A percentile compares a stretch with the other conserved stretches of the same genome.
Evolutionary conservation across 2,329 filamentous ascomycete genomes (phyloP).

Genomic region (Cladophialophora bantiana): DNA sequence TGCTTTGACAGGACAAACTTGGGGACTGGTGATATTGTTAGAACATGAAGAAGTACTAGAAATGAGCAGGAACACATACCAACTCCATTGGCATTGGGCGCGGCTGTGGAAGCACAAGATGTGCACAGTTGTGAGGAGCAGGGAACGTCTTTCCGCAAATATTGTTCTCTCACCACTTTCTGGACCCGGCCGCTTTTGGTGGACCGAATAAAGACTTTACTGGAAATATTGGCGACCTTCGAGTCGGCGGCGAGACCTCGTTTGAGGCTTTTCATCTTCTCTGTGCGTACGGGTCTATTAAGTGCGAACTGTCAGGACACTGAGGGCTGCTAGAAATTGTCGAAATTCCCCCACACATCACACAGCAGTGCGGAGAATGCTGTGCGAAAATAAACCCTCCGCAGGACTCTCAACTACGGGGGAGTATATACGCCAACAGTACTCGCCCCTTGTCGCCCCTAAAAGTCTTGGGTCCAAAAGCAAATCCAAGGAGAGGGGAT

Average conservation of each 20-base stretch:
- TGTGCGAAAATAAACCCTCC: background rate
- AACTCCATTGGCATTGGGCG: slow-evolving; percentile 78
- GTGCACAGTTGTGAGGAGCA: slow-evolving; percentile 92
- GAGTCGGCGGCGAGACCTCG: slow-evolving; percentile 62
- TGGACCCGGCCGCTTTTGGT: slow-evolving; percentile 97
- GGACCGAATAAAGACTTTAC: slow-evolving; percentile 94
- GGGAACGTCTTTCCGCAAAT: slow-evolving; percentile 94
- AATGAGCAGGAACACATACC: slow-evolving; percentile 56
- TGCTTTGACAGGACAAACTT: slow-evolving; percentile 89
- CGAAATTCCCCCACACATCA: slow-evolving; percentile 3
- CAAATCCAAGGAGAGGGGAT: background rate
- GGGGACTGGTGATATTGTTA: slow-evolving; percentile 61
- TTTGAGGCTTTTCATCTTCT: slow-evolving; percentile 67
- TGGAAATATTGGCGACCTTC: slow-evolving; percentile 77
- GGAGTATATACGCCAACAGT: background rate
- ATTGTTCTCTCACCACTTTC: slow-evolving; percentile 97
- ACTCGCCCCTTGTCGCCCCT: too few relatives aligned
- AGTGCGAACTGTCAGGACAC: background rate
- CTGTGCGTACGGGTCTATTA: background rate
- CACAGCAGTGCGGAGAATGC: background rate
- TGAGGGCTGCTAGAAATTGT: background rate
- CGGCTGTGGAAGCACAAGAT: slow-evolving; percentile 75
- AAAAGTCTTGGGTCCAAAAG: background rate
- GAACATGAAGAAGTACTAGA: slow-evolving; percentile 32
- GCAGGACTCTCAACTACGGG: background rate